phyloP scores from a whole-genome alignment of 1,284 basidiomycete species.

The Ganoderma sp. region DNA sequence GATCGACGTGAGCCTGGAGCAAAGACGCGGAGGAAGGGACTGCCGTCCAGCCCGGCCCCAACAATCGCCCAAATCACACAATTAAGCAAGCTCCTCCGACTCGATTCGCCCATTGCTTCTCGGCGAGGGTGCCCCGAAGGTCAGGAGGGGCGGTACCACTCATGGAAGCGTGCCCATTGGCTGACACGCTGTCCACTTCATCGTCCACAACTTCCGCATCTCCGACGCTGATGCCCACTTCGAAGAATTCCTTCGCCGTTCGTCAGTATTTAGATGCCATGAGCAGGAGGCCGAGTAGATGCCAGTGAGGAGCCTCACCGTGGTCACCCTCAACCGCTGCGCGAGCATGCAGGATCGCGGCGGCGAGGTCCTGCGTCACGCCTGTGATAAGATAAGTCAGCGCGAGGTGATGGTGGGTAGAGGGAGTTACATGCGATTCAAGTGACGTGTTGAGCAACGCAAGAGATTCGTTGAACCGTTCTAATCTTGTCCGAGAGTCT shows the following conservation, averaged over 20 bases:
- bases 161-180: constrained; percentile 18
- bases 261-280: constrained; percentile 84
- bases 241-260: constrained; percentile 79
- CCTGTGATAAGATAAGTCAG: no score
- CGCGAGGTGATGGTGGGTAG: constrained; percentile 81
- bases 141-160: constrained; percentile 35
- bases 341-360: constrained; percentile 74
- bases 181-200: constrained; percentile 29
- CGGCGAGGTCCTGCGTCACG: constrained; percentile 67
- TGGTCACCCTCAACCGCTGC: constrained; percentile 80
- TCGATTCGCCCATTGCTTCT: constrained; percentile 23
- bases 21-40: constrained; percentile 58
- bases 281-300: constrained; percentile 85
- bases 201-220: constrained; percentile 51
- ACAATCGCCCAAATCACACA: no score
- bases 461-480: constrained; percentile 65
- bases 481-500: constrained; percentile 65
- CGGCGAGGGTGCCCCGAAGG: constrained; percentile 19
- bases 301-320: constrained; percentile 85
- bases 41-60: constrained; percentile 43
- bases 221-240: constrained; percentile 65
- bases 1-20: constrained; percentile 59
- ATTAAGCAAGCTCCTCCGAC: no score
- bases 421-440: constrained; percentile 59
- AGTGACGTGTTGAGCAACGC: constrained; percentile 62